These are phyloP conservation scores for Calonectria hawksworthii DNA, from an alignment of 2,329 filamentous ascomycete species.

Conservation along the genomic window DNA sequence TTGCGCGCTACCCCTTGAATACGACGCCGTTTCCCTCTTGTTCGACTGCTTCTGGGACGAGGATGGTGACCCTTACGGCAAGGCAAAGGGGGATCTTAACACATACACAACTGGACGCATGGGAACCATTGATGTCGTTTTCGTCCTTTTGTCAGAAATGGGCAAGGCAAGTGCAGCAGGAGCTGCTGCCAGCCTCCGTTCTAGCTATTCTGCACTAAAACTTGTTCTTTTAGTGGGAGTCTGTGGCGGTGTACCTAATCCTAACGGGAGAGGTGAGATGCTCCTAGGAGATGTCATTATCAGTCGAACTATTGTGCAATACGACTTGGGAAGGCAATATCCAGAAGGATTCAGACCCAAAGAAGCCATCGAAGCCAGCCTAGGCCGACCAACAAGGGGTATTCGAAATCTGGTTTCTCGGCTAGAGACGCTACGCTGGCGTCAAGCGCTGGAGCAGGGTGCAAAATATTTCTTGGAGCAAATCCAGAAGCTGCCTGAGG, in stretches of 20 bases:
- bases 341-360: conserved; percentile 39
- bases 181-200: conserved; percentile 45
- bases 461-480: not conserved
- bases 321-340: conserved; percentile 45
- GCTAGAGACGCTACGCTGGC: not conserved
- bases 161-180: conserved; percentile 47
- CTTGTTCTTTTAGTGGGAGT: conserved; percentile 56
- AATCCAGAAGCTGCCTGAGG: not conserved
- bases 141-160: conserved; percentile 46
- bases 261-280: conserved; percentile 24
- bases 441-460: not conserved
- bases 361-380: conserved; percentile 38
- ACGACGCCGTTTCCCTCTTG: not conserved
- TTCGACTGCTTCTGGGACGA: conserved; percentile 7
- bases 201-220: conserved; percentile 51
- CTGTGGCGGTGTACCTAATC: conserved; percentile 54
- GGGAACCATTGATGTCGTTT: conserved; percentile 45
- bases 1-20: not conserved
- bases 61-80: conserved; percentile 1
- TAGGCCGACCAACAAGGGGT: conserved; percentile 27
- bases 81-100: conserved; percentile 43
- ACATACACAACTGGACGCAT: conserved; percentile 48
- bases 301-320: conserved; percentile 46
- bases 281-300: conserved; percentile 53
- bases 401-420: conserved; percentile 9